These are phyloP conservation scores for Podaxis sp. DNA, from an alignment of 768 basidiomycete species.

Conservation along the genomic window DNA sequence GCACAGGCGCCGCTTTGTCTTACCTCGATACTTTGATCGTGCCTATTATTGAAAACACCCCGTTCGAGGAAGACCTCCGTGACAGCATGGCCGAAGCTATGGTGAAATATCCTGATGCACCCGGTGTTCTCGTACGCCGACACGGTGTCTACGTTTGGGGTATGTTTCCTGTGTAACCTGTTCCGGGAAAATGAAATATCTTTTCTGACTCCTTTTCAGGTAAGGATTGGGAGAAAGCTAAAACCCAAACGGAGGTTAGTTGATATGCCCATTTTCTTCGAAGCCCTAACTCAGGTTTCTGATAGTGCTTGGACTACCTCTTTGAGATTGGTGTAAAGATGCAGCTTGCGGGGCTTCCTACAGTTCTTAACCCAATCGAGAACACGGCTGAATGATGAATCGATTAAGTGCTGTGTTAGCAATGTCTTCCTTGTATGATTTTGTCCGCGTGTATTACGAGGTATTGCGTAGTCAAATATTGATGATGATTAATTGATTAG, in stretches of 20 bases:
- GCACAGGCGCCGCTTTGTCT: slow-evolving; percentile 71
- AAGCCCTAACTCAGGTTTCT: not conserved
- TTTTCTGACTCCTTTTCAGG: slow-evolving; percentile 30
- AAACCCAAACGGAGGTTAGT: slow-evolving; percentile 80
- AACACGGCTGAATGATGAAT: not conserved
- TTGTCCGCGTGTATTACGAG: no score
- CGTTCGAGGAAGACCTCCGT: slow-evolving; percentile 84
- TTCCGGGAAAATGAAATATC: not conserved
- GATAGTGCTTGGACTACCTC: slow-evolving; percentile 83
- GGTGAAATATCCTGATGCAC: slow-evolving; percentile 74
- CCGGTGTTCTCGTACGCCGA: slow-evolving; percentile 72
- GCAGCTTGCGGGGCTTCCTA: slow-evolving; percentile 61
- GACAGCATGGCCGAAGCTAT: slow-evolving; percentile 89
- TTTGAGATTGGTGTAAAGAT: slow-evolving; percentile 88
- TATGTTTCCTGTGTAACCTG: slow-evolving; percentile 19
- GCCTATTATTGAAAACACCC: slow-evolving; percentile 91
- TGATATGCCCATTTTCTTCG: not conserved
- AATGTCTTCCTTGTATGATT: no score
- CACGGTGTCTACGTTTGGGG: slow-evolving; percentile 90
- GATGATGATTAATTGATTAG: not conserved
- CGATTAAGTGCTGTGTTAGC: not conserved
- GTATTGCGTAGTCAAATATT: no score
- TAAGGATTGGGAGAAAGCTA: slow-evolving; percentile 82
- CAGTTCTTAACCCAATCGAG: slow-evolving; percentile 30
- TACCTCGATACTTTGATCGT: slow-evolving; percentile 85